Percentiles rank a stretch among this genome's conserved stretches.
Conservation (phyloP, 305 asterid species). For the Fraxinus sp. region DNA sequence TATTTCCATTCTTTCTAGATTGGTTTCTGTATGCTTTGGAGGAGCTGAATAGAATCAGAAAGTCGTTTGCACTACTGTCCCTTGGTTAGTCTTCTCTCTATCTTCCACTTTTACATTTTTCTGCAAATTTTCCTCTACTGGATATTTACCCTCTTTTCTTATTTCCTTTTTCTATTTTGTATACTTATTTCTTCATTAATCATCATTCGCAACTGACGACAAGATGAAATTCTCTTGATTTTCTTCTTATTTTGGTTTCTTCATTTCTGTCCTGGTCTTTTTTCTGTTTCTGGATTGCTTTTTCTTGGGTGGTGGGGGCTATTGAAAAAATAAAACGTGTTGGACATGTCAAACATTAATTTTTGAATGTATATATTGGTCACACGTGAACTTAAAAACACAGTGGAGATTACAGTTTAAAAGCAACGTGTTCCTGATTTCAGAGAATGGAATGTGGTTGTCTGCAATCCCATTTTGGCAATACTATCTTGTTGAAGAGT, state of each 20-base stretch:
- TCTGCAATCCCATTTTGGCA: constrained; percentile 39
- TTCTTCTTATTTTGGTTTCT: neutral
- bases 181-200: constrained; percentile 1
- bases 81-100: neutral
- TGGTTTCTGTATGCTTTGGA: neutral
- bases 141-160: neutral
- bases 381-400: neutral
- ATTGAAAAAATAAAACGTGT: neutral
- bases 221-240: neutral
- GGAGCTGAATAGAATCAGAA: neutral
- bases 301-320: constrained; percentile 3
- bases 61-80: neutral
- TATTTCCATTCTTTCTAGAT: neutral
- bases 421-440: constrained; percentile 10
- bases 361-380: neutral
- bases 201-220: neutral
- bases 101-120: neutral
- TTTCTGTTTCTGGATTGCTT: neutral
- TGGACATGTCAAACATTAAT: neutral
- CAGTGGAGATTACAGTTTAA: neutral
- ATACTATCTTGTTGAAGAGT: constrained; percentile 28
- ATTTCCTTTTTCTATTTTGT: neutral
- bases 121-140: neutral
- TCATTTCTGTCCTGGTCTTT: neutral
- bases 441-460: constrained; percentile 61